A percentile compares a stretch with the other conserved stretches of the same genome.
These are phyloP conservation scores for Dictyophora rubrovolvata DNA, from an alignment of 768 basidiomycete genomes.

Conservation along the genomic window DNA sequence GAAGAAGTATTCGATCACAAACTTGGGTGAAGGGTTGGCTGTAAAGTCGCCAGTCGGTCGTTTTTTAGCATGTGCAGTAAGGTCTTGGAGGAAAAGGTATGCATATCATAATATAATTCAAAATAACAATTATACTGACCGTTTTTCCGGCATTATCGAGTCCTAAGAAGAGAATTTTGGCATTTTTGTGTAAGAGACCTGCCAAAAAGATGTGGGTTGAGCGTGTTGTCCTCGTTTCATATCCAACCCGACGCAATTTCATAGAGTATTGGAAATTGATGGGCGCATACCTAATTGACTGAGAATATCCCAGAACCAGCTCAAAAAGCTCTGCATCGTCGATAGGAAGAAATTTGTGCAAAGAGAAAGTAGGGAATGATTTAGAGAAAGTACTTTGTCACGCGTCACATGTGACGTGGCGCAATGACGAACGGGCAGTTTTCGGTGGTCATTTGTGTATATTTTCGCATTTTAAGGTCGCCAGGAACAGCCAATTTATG, in stretches of 20 bases:
- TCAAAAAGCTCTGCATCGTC: slow-evolving; percentile 51
- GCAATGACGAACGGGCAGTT: too few relatives aligned
- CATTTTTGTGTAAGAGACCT: slow-evolving; percentile 96
- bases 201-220: not conserved
- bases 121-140: slow-evolving; percentile 33
- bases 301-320: slow-evolving; percentile 97
- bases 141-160: slow-evolving; percentile 99
- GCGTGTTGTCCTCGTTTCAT: not conserved
- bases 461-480: too few relatives aligned
- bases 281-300: slow-evolving; percentile 70
- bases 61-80: slow-evolving; percentile 99
- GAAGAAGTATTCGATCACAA: slow-evolving; percentile 20
- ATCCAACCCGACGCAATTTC: not conserved
- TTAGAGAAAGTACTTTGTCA: not conserved
- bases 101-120: not conserved
- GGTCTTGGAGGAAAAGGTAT: slow-evolving; percentile 42
- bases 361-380: not conserved
- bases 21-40: slow-evolving; percentile 99
- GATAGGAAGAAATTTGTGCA: not conserved
- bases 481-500: not conserved
- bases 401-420: not conserved
- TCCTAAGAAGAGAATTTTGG: slow-evolving; percentile 98
- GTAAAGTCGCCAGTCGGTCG: slow-evolving; percentile 91
- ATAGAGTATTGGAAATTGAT: not conserved
- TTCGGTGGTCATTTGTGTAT: not conserved